These are phyloP conservation scores for Botryotinia calthae DNA, from an alignment of 2,329 filamentous ascomycete genomes.

Conservation along the genomic window DNA sequence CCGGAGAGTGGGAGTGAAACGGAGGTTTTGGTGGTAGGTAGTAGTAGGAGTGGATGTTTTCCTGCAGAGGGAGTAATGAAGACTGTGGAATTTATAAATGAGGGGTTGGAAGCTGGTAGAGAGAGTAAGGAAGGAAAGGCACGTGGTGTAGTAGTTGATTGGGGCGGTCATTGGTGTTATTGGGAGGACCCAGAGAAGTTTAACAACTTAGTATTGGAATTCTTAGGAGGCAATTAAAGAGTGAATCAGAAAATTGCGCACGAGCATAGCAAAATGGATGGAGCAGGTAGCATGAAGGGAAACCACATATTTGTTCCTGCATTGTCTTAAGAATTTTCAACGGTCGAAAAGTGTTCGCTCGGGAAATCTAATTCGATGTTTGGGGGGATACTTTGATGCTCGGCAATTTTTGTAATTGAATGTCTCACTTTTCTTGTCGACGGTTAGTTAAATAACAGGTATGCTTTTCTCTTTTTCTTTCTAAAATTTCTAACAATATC, in stretches of 20 bases:
- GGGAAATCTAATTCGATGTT: neutral
- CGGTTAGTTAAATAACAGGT: neutral
- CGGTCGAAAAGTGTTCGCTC: neutral
- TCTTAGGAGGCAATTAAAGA: slow-evolving; percentile 22
- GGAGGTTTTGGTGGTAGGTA: slow-evolving; percentile 36
- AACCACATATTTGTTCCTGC: neutral
- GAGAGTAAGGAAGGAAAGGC: slow-evolving; percentile 19
- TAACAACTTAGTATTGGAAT: slow-evolving; percentile 30
- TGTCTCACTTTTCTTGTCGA: neutral
- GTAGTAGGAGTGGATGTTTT: slow-evolving; percentile 38
- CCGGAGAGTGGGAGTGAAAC: slow-evolving; percentile 26
- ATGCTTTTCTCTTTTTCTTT: neutral
- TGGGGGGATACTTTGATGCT: neutral
- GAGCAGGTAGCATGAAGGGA: neutral
- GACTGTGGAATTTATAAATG: slow-evolving; percentile 36
- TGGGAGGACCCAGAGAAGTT: slow-evolving; percentile 37
- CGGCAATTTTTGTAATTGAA: neutral
- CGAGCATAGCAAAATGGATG: neutral
- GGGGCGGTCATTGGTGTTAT: slow-evolving; percentile 40
- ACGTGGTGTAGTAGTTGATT: slow-evolving; percentile 33
- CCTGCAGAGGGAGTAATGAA: slow-evolving; percentile 34
- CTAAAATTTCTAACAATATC: no score
- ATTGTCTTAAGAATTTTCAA: neutral
- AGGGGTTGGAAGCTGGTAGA: slow-evolving; percentile 2
- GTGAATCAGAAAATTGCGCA: neutral